Evolutionary conservation across 2,329 filamentous ascomycete species (phyloP), one percentile per base, ranked within the genome.

Genomic region (Diaporthe citri): DNA sequence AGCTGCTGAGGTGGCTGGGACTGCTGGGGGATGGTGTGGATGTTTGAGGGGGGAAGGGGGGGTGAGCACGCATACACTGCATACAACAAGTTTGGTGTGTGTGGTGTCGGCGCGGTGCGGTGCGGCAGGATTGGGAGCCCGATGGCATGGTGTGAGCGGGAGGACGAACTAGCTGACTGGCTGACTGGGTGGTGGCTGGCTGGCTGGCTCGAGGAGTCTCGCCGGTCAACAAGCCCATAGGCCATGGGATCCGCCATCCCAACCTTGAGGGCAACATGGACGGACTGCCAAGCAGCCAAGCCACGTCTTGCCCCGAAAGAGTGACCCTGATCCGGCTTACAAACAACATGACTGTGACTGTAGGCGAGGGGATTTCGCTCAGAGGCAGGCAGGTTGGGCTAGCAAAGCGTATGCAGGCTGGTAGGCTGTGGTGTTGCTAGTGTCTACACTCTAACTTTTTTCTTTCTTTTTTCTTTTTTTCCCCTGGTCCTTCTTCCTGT

Each of bases 121-220:
- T 67, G 62, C 62, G 62, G 46, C 43, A 72, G 70, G 70, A 72
- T 55, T 51, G n/a, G 41, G 46, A 64, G 57, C 57, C 57, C 59
- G 57, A 72, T 25, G 34, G 20, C 34, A 48, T 64, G 70, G 70
- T 72, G 70, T 64, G 70, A 64, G 70, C 57, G 70, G 70, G 57
- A 72, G 25, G 70, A 43, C 51, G 52, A 72, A 62, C 56, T 71
- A 28, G 69, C n/a, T 60, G 55, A 6, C 34, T 51, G 67, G 69
- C 28, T 66, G 41, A 17, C 39, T 64, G 34, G n/a, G n/a, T n/a
- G n/a, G n/a, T n/a, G n/a, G n/a, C n/a, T n/a, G n/a, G 20, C 28
- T 41, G 34, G 25, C 25, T 51, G 60, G 51, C 36, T 22, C 31
- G 9, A 57, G 20, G 31, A 28, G 31, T 31, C 31, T 48, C 31